Percentiles rank a stretch among this genome's conserved stretches.
Conservation (phyloP, 345 rosid genomes). For the Lepidium aucheri region DNA sequence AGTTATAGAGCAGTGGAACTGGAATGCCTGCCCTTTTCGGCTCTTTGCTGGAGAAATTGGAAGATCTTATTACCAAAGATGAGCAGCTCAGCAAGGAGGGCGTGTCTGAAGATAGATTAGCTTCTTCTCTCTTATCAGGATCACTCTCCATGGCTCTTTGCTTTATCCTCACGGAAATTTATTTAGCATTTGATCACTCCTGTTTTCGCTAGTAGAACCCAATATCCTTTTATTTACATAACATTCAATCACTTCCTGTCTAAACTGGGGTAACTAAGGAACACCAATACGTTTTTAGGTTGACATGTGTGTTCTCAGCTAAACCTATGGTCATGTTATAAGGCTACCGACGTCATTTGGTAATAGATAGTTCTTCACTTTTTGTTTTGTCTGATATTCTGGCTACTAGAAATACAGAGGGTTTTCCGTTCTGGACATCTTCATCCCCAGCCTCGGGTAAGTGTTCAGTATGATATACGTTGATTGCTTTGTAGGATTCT, state of each 20-base stretch:
- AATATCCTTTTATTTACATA: background rate
- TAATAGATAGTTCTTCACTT: background rate
- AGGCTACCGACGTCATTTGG: no score
- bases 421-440: slow-evolving; percentile 72
- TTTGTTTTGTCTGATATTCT: slow-evolving; percentile 38
- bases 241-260: background rate
- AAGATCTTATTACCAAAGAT: slow-evolving; percentile 33
- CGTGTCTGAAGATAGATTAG: background rate
- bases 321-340: no score
- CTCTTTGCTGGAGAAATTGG: slow-evolving; percentile 45
- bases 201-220: background rate
- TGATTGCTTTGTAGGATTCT: background rate
- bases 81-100: no score
- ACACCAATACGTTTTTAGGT: no score
- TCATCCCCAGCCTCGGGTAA: slow-evolving; percentile 87
- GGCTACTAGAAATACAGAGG: slow-evolving; percentile 65
- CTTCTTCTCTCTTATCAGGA: slow-evolving; percentile 65
- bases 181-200: background rate
- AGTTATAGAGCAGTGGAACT: slow-evolving; percentile 37
- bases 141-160: slow-evolving; percentile 85
- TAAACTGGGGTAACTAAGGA: no score
- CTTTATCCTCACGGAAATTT: slow-evolving; percentile 50
- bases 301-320: no score
- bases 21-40: slow-evolving; percentile 16
- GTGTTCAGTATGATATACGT: slow-evolving; percentile 19